A percentile compares a stretch with the other conserved stretches of the same genome.
Conservation (phyloP, 2,329 filamentous ascomycete species). For the Fusarium penzigii region DNA sequence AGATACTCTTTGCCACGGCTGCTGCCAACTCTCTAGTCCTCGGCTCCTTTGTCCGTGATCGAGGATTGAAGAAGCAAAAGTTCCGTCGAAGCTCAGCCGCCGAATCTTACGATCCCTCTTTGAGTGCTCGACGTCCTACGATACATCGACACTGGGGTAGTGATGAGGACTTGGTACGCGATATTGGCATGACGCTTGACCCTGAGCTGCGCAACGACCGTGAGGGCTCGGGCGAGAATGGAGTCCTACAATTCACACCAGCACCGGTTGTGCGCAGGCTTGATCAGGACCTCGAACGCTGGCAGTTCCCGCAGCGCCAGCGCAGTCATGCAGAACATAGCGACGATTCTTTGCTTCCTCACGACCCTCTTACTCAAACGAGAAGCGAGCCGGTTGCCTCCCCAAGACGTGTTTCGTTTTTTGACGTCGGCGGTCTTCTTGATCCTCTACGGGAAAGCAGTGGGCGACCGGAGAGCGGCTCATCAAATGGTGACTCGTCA, state of each 20-base stretch:
- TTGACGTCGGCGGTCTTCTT: constrained; percentile 79
- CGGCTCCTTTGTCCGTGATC: constrained; percentile 88
- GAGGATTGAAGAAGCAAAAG: constrained; percentile 85
- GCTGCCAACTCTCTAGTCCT: constrained; percentile 89
- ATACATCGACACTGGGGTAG: constrained; percentile 76
- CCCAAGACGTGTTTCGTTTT: constrained; percentile 67
- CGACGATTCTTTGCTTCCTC: constrained; percentile 45
- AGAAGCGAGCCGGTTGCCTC: constrained; percentile 19
- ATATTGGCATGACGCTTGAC: constrained; percentile 70
- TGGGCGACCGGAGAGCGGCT: constrained; percentile 43
- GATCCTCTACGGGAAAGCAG: constrained; percentile 45
- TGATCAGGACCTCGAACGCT: constrained; percentile 43
- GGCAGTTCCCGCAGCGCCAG: constrained; percentile 49
- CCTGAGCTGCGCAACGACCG: constrained; percentile 48
- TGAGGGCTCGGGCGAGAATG: constrained; percentile 28
- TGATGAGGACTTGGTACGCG: constrained; percentile 85
- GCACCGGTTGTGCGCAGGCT: constrained; percentile 37
- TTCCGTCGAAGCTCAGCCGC: constrained; percentile 68
- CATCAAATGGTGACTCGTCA: constrained; percentile 41
- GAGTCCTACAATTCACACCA: constrained; percentile 34
- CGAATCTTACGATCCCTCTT: constrained; percentile 59
- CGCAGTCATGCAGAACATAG: constrained; percentile 42
- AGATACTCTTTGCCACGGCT: constrained; percentile 84
- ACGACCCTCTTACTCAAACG: constrained; percentile 35
- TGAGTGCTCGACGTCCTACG: constrained; percentile 46